phyloP scores from a whole-genome alignment of 2,329 filamentous ascomycete species.

The Penicillium corylophilum region DNA sequence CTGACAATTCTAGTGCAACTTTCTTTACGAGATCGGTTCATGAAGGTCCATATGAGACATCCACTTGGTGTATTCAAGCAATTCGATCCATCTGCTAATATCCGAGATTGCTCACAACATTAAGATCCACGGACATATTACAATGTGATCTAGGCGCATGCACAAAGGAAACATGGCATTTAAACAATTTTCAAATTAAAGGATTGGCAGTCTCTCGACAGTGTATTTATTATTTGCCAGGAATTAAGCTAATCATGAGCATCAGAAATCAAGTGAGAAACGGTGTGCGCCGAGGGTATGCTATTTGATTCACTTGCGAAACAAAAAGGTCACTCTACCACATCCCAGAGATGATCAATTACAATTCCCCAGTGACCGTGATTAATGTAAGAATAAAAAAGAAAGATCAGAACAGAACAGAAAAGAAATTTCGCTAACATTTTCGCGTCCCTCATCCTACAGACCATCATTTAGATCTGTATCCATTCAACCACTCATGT shows the following conservation, averaged over 20 bases:
- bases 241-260: constrained; percentile 13
- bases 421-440: constrained; percentile 15
- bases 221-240: constrained; percentile 11
- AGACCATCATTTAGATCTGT: background rate
- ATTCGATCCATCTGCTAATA: background rate
- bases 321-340: constrained; percentile 6
- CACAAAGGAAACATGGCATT: background rate
- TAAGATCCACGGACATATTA: background rate
- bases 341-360: constrained; percentile 9
- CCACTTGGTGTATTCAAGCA: background rate
- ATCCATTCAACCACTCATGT: background rate
- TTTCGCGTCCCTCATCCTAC: constrained; percentile 20
- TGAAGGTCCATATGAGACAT: background rate
- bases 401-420: constrained; percentile 8
- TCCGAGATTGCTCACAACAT: background rate
- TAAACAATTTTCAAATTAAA: background rate
- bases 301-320: constrained; percentile 7
- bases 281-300: constrained; percentile 15
- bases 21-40: background rate
- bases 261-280: constrained; percentile 3
- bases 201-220: background rate
- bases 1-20: background rate
- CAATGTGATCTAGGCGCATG: background rate
- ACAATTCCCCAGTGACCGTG: constrained; percentile 14
- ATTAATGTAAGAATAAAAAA: constrained; percentile 9